A percentile compares a stretch with the other conserved stretches of the same genome.
Evolutionary conservation across 2,329 filamentous ascomycete species (phyloP).

Genomic region (Shiraia bambusicola): DNA sequence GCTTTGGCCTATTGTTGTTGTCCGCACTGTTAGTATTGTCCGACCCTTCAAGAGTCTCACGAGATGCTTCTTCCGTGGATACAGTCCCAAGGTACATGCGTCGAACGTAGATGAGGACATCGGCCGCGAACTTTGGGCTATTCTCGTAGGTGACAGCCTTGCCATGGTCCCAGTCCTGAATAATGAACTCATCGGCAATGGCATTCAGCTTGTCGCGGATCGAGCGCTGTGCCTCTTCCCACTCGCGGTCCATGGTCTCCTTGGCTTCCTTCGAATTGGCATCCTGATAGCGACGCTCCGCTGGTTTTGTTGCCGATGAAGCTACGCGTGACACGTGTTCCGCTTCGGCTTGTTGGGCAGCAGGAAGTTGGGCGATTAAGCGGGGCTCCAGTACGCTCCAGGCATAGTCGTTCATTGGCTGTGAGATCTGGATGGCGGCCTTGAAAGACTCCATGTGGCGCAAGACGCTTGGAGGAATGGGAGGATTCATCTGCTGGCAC

Average conservation of each 20-base stretch:
- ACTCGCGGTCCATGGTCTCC: constrained; percentile 66
- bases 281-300: constrained; percentile 52
- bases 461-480: constrained; percentile 63
- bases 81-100: constrained; percentile 64
- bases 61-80: constrained; percentile 32
- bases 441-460: constrained; percentile 73
- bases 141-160: constrained; percentile 64
- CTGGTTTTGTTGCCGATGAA: constrained; percentile 49
- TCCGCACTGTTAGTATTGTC: constrained; percentile 11
- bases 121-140: constrained; percentile 68
- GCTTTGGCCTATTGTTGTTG: constrained; percentile 59
- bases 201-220: constrained; percentile 64
- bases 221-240: constrained; percentile 70
- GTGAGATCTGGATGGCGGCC: constrained; percentile 69
- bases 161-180: constrained; percentile 64
- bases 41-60: constrained; percentile 9
- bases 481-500: constrained; percentile 65
- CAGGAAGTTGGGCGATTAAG: constrained; percentile 64
- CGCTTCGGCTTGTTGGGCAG: constrained; percentile 60
- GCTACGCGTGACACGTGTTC: constrained; percentile 53
- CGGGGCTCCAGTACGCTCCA: constrained; percentile 71
- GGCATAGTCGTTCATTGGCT: constrained; percentile 66
- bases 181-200: constrained; percentile 71
- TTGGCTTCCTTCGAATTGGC: constrained; percentile 54
- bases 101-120: constrained; percentile 68